Percentiles rank a stretch among this genome's conserved stretches.
phyloP scores from a whole-genome alignment of 1,284 basidiomycete genomes.

The Abortiporus biennis region DNA sequence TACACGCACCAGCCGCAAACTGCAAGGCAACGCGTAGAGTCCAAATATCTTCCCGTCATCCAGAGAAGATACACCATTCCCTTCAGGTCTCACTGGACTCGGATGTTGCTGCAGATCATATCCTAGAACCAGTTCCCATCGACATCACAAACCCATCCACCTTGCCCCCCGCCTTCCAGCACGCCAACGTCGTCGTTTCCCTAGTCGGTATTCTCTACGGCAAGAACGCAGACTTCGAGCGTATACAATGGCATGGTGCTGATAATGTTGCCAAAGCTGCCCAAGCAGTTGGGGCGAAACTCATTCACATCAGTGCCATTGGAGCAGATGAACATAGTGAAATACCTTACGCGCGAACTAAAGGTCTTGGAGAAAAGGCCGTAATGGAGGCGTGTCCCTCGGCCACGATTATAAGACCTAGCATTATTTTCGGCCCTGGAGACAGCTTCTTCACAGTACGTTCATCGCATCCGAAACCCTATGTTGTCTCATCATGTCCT shows the following conservation, averaged over 20 bases:
- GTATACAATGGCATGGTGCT: conserved; percentile 57
- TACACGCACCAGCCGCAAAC: conserved; percentile 26
- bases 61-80: conserved; percentile 14
- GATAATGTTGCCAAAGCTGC: conserved; percentile 54
- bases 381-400: conserved; percentile 40
- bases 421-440: conserved; percentile 66
- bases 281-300: conserved; percentile 39
- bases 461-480: conserved; percentile 1
- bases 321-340: conserved; percentile 44
- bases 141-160: conserved; percentile 49
- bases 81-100: conserved; percentile 16
- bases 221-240: conserved; percentile 45
- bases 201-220: conserved; percentile 63
- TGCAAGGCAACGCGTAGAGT: conserved; percentile 8
- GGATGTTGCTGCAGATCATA: conserved; percentile 19
- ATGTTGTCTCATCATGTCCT: conserved; percentile 7
- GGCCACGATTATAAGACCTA: conserved; percentile 61
- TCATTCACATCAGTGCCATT: conserved; percentile 60
- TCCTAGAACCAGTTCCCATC: conserved; percentile 41
- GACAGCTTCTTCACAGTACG: conserved; percentile 67
- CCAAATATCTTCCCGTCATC: conserved; percentile 15
- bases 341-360: conserved; percentile 53
- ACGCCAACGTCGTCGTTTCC: conserved; percentile 52
- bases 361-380: conserved; percentile 54
- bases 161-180: conserved; percentile 40